A percentile compares a stretch with the other conserved stretches of the same genome.
Evolutionary conservation across 2,329 filamentous ascomycete genomes (phyloP).

Genomic region (Fusarium musae): DNA sequence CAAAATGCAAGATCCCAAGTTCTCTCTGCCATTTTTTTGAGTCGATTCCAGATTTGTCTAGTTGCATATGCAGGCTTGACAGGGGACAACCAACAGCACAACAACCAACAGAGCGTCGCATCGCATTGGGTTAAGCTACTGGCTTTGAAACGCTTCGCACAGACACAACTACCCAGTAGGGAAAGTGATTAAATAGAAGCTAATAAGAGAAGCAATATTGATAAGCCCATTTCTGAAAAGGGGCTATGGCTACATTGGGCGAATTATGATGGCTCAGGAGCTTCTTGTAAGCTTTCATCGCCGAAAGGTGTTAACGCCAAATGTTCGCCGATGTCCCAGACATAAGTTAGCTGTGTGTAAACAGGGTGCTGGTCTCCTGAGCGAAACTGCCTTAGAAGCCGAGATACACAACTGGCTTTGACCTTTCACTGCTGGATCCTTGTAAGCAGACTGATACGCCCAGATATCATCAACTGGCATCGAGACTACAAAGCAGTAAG

Average conservation of each 20-base stretch:
- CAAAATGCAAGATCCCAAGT: too few relatives aligned
- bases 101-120: not conserved
- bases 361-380: accelerated
- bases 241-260: accelerated
- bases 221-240: not conserved
- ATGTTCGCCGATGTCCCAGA: accelerated
- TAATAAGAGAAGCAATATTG: not conserved
- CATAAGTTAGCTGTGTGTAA: accelerated
- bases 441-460: too few relatives aligned
- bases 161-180: accelerated
- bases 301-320: accelerated
- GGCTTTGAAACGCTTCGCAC: accelerated
- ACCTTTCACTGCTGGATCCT: accelerated
- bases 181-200: not conserved
- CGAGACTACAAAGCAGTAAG: too few relatives aligned
- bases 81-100: not conserved
- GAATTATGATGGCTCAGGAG: accelerated
- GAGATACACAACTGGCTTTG: accelerated
- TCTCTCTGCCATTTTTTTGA: accelerated
- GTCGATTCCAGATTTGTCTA: not conserved
- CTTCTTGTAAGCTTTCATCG: too few relatives aligned
- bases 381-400: not conserved
- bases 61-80: not conserved
- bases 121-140: not conserved
- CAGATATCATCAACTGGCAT: accelerated